Conservation (phyloP, 192 early-diverging fungal genomes). For the Chytriomyces sp. region DNA sequence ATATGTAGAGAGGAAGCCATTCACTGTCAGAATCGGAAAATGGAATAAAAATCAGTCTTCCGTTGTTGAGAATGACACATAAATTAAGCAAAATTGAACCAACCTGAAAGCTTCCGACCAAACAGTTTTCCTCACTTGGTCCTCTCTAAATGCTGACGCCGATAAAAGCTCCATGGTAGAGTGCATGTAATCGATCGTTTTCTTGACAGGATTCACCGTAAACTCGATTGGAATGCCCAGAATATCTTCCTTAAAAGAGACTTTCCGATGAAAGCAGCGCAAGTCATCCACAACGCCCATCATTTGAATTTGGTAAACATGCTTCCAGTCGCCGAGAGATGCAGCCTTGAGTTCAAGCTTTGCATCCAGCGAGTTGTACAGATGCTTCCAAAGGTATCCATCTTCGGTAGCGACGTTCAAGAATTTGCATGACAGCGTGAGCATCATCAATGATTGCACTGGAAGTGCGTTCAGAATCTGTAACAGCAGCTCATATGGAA, state of each 20-base stretch:
- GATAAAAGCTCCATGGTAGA: constrained; percentile 37
- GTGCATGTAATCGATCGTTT: constrained; percentile 40
- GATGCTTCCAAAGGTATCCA: constrained; percentile 27
- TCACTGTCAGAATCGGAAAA: constrained; percentile 7
- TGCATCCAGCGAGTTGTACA: constrained; percentile 19
- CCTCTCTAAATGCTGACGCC: constrained; percentile 26
- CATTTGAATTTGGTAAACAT: constrained; percentile 29
- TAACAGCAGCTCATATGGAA: constrained; percentile 26
- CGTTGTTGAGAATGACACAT: no score
- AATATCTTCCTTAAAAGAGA: constrained; percentile 40
- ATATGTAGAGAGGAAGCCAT: constrained; percentile 41
- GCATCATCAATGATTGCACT: constrained; percentile 11
- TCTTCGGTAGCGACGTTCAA: constrained; percentile 26
- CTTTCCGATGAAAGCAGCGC: constrained; percentile 38
- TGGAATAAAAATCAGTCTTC: no score
- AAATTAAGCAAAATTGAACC: no score
- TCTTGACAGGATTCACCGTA: constrained; percentile 45
- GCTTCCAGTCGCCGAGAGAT: constrained; percentile 30
- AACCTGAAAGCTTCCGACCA: constrained; percentile 35
- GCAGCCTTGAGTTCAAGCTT: constrained; percentile 14
- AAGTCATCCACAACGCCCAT: constrained; percentile 38
- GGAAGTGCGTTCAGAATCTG: constrained; percentile 25
- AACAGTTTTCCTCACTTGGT: constrained; percentile 39
- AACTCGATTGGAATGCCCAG: constrained; percentile 43
- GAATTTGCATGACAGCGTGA: constrained; percentile 17